Base-by-base conservation (phyloP, 805 yeast genomes). In the Jamesozyma rosinii region DNA sequence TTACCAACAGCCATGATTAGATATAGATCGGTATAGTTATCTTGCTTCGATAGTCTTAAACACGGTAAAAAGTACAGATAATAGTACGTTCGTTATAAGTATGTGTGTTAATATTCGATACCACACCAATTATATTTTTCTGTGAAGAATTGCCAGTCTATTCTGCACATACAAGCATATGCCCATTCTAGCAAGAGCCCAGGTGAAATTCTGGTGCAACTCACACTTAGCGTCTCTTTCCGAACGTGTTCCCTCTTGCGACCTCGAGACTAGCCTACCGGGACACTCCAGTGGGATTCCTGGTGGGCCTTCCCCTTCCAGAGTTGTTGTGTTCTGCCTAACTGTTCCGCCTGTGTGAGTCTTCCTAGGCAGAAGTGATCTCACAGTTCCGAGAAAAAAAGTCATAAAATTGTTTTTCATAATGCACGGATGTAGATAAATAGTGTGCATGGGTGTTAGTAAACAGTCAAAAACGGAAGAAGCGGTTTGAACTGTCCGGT, bases 1-100 rank as follows among this genome's bases (percentile, higher is more conserved):
- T 83, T 83, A 66, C 90, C 90, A 68, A 81, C 85, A 76, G 83
- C 87, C 84, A 79, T 77, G 47, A 41, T 49, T 51, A 43, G 50
- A n/a, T 37, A 20, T 36, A 31, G 26, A 13, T 22, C 31, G 20
- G 30, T 31, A 20, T 29, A 26, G 24, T 44, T 41, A 14, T 41
- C 49, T 31, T 44, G 13, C 33, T 37, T 37, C 33, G 14, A 18
- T 6, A 20, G 29, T 9, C 20, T 20, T 21, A 13, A 8, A 35
- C 15, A 35, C 13, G 15, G n/a, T 20, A 11, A 19, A 20, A 24
- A n/a, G 4, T 5, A 35, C 26, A 20, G 18, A 5, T 33, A 33
- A 33, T 6, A 31, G n/a, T 31, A 31, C 15, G n/a, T 13, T 31
- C 6, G 5, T 31, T 15, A 31, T 31, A 31, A 31, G n/a, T 31